Percentiles rank a stretch among this genome's conserved stretches.
Evolutionary conservation across 1,284 basidiomycete genomes (phyloP).

Genomic region (Xerocomus nothofagi): DNA sequence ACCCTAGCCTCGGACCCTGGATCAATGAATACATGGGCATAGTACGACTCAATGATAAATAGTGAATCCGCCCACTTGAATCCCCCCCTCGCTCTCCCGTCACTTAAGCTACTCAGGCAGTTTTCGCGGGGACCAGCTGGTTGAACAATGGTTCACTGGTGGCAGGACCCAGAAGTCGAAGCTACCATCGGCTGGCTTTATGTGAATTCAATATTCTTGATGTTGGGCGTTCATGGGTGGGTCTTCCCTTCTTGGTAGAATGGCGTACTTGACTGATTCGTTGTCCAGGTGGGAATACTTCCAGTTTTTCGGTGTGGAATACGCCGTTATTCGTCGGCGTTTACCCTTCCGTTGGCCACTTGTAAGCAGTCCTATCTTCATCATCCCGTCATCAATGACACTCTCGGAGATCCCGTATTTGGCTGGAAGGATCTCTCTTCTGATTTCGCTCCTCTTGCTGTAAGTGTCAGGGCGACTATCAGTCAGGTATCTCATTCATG

Average conservation of each 20-base stretch:
- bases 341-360: constrained; percentile 26
- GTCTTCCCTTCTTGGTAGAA: neutral
- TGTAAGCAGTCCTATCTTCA: constrained; percentile 8
- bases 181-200: neutral
- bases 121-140: neutral
- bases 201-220: constrained; percentile 3
- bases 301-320: constrained; percentile 19
- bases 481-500: neutral
- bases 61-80: no score
- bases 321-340: constrained; percentile 16
- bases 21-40: no score
- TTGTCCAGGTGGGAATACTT: constrained; percentile 26
- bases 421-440: constrained; percentile 14
- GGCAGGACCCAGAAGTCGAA: constrained; percentile 9
- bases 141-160: constrained; percentile 14
- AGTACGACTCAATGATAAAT: no score
- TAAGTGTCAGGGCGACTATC: constrained; percentile 2
- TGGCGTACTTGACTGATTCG: neutral
- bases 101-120: no score
- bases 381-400: neutral
- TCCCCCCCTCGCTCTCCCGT: no score
- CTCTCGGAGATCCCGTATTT: constrained; percentile 23
- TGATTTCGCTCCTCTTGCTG: constrained; percentile 15
- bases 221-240: constrained; percentile 19
- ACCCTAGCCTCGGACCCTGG: no score